A percentile compares a stretch with the other conserved stretches of the same genome.
Conservation (phyloP, 306 rosid species). For the Cucumis hystrix region DNA sequence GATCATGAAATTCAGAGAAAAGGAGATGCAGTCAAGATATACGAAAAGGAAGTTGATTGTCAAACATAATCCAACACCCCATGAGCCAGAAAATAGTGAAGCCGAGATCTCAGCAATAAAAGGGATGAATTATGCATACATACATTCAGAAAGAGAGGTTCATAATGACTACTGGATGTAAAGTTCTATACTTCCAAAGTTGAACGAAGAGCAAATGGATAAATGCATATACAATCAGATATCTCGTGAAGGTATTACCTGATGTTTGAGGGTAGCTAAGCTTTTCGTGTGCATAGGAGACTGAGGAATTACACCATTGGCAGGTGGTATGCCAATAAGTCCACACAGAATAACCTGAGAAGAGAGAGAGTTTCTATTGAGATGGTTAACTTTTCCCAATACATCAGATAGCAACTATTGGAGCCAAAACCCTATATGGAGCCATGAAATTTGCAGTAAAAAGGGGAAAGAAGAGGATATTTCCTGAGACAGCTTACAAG, state of each 20-base stretch:
- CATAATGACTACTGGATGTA: background rate
- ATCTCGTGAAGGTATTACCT: slow-evolving; percentile 26
- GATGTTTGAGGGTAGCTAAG: slow-evolving; percentile 92
- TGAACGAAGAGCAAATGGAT: background rate
- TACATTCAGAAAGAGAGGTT: background rate
- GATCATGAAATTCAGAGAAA: background rate
- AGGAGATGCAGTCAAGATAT: background rate
- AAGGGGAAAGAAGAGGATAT: background rate
- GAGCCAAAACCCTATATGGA: background rate
- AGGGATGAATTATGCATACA: background rate
- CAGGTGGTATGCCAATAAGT: slow-evolving; percentile 88
- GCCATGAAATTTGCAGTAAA: background rate
- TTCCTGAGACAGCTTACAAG: slow-evolving; percentile 35
- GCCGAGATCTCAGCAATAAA: background rate
- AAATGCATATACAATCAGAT: background rate
- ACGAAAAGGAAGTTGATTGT: background rate
- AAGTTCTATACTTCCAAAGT: background rate
- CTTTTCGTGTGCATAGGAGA: slow-evolving; percentile 99
- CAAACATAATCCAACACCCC: background rate
- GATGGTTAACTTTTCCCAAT: background rate
- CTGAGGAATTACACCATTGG: slow-evolving; percentile 95
- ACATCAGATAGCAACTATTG: background rate
- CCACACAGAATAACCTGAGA: slow-evolving; percentile 75
- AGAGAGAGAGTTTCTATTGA: slow-evolving; percentile 7
- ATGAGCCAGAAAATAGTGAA: background rate